Evolutionary conservation across 371 early-diverging fungal genomes (phyloP), one percentile per base, ranked within the genome.

Genomic region (Rhizomucor miehei): DNA sequence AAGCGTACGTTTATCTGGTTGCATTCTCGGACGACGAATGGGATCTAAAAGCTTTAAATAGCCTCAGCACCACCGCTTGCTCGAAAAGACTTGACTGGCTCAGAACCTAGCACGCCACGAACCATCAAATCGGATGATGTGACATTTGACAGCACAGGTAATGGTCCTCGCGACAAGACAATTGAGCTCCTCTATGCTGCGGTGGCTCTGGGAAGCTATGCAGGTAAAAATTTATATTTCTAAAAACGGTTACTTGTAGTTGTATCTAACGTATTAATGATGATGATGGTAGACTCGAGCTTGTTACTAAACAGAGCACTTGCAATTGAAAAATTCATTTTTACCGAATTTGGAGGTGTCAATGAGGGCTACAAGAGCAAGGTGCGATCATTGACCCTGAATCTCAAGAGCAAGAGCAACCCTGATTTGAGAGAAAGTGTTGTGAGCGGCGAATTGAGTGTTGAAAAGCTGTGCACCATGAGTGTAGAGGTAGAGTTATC

Each of bases 161-260:
- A 84, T 54, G 71, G 69, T 19, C 75, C 82, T 24, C 85, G 98
- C 20, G 92, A 94, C 58, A 90, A 87, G 55, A 88, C 89, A 41
- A 81, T 88, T 51, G 93, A 92, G 50, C 71, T 98, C 62, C 67
- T 97, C 53, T 94, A 95, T 62, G 70, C 82, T 54, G 87, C 94
- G 0, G 67, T 98, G 49, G 90, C 84, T 1, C 66, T 78, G 3
- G 91, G 85, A 39, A 84, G 87, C 40, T 77, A 70, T 62, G 80
- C 80, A 50, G 86, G 90, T 90, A 77, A 50, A 48, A 19, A 11
- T 48, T 6, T 6, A 3, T 24, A 9, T 16, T 39, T 20, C 34
- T 40, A n/a, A n/a, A n/a, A n/a, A n/a, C n/a, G n/a, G n/a, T n/a
- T n/a, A 11, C 4, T 3, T 21, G 46, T 48, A 0, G 16, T 10